Conservation (phyloP, 208 protist genomes). For the Porcisia hertigi region DNA sequence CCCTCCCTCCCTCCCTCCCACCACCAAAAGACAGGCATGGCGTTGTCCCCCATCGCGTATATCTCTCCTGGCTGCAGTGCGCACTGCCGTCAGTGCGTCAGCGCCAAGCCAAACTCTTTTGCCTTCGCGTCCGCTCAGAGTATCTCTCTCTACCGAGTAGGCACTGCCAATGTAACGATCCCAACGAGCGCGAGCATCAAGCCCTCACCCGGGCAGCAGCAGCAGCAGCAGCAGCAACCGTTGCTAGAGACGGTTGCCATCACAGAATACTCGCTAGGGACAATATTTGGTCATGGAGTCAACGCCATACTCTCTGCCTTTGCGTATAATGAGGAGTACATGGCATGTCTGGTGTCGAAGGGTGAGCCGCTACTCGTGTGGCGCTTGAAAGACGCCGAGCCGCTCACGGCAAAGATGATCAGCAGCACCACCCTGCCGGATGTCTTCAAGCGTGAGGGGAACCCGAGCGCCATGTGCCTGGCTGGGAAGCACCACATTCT, state of each 20-base stretch:
- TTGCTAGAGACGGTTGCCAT: conserved; percentile 23
- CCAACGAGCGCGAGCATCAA: conserved; percentile 25
- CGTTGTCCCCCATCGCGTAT: conserved; percentile 64
- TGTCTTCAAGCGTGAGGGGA: conserved; percentile 67
- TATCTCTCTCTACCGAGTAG: conserved; percentile 62
- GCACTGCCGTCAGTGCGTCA: conserved; percentile 54
- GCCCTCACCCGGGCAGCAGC: conserved; percentile 3
- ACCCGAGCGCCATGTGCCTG: conserved; percentile 67
- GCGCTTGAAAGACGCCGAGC: conserved; percentile 52
- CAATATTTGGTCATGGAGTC: conserved; percentile 58
- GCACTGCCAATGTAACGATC: conserved; percentile 26
- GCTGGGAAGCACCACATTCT: conserved; percentile 82
- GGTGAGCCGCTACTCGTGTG: conserved; percentile 55
- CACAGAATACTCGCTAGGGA: conserved; percentile 52
- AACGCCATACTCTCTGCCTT: conserved; percentile 57
- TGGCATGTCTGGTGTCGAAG: conserved; percentile 60
- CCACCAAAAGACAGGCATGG: conserved; percentile 35
- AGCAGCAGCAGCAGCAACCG: conserved; percentile 21
- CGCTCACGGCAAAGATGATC: conserved; percentile 51
- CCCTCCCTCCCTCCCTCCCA: not conserved
- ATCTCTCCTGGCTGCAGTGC: conserved; percentile 71
- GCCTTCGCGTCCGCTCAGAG: conserved; percentile 58
- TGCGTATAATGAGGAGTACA: conserved; percentile 83
- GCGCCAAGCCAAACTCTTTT: conserved; percentile 53
- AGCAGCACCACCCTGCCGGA: conserved; percentile 23